Conservation (phyloP, 2,329 filamentous ascomycete genomes). For the Claviceps digitariae region DNA sequence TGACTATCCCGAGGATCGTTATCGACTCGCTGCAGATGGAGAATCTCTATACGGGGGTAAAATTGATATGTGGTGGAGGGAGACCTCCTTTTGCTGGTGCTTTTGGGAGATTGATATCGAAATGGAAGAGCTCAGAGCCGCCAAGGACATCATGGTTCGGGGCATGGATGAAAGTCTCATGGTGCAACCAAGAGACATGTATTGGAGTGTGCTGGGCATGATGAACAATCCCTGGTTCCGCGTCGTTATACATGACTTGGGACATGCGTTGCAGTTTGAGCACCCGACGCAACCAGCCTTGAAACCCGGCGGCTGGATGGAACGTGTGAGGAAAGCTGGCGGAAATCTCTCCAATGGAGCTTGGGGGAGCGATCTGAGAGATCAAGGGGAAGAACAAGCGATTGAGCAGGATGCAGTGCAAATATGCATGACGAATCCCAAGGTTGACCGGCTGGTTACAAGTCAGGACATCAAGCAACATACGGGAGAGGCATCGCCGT, state of each 20-base stretch:
- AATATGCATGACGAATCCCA: slow-evolving; percentile 64
- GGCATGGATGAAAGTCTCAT: slow-evolving; percentile 87
- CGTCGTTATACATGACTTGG: slow-evolving; percentile 59
- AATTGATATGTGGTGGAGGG: slow-evolving; percentile 70
- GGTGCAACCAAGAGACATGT: slow-evolving; percentile 82
- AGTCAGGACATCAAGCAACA: slow-evolving; percentile 62
- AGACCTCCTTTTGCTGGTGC: slow-evolving; percentile 80
- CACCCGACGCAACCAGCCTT: slow-evolving; percentile 75
- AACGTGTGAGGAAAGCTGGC: slow-evolving; percentile 69
- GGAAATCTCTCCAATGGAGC: slow-evolving; percentile 69
- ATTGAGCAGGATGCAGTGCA: slow-evolving; percentile 43
- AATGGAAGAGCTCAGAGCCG: slow-evolving; percentile 43
- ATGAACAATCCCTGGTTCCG: slow-evolving; percentile 97
- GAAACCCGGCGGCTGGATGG: slow-evolving; percentile 83
- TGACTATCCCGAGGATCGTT: slow-evolving; percentile 74
- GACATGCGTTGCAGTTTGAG: slow-evolving; percentile 55
- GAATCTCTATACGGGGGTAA: slow-evolving; percentile 60
- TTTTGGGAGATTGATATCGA: slow-evolving; percentile 70
- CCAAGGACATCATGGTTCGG: slow-evolving; percentile 65
- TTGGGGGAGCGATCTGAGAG: slow-evolving; percentile 63
- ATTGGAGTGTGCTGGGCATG: slow-evolving; percentile 91
- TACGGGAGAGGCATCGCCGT: slow-evolving; percentile 50
- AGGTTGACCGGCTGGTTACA: slow-evolving; percentile 47
- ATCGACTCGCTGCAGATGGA: slow-evolving; percentile 47
- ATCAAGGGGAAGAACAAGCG: slow-evolving; percentile 28